A percentile compares a stretch with the other conserved stretches of the same genome.
phyloP scores from a whole-genome alignment of 1,139 yeast species.

The Magnusiomyces fungicola region DNA sequence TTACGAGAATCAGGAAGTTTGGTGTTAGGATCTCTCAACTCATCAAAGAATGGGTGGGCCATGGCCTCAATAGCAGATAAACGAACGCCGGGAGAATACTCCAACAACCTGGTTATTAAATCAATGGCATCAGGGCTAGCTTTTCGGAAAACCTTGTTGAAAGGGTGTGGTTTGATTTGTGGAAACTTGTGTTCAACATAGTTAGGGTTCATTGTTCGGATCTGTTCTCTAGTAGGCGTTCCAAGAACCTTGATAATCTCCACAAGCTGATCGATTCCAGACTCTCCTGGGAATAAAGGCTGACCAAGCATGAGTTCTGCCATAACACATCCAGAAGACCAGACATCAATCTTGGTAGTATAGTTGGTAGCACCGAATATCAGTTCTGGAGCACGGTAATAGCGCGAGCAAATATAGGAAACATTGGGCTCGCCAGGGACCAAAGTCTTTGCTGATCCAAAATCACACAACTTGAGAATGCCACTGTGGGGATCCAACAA shows the following conservation, averaged over 20 bases:
- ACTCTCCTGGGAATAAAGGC: conserved; percentile 95
- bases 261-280: conserved; percentile 94
- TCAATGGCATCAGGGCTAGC: conserved; percentile 53
- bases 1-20: conserved; percentile 45
- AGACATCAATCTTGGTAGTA: conserved; percentile 94
- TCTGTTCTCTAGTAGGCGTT: conserved; percentile 90
- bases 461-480: conserved; percentile 85
- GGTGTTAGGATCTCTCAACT: conserved; percentile 51
- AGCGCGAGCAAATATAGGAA: conserved; percentile 91
- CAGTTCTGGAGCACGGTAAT: conserved; percentile 91
- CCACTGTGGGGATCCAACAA: conserved; percentile 82
- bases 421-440: conserved; percentile 91
- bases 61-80: conserved; percentile 63
- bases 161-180: conserved; percentile 88
- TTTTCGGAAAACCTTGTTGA: conserved; percentile 73
- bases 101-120: conserved; percentile 52
- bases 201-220: conserved; percentile 91
- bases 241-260: conserved; percentile 95
- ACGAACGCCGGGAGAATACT: conserved; percentile 70
- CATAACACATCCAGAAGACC: conserved; percentile 99
- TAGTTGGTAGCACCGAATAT: conserved; percentile 87
- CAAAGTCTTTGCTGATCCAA: conserved; percentile 94
- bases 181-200: conserved; percentile 98
- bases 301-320: conserved; percentile 93
- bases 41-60: conserved; percentile 69